A percentile compares a stretch with the other conserved stretches of the same genome.
Evolutionary conservation across 306 rosid genomes (phyloP).

Genomic region (Aeschynomene evenia): DNA sequence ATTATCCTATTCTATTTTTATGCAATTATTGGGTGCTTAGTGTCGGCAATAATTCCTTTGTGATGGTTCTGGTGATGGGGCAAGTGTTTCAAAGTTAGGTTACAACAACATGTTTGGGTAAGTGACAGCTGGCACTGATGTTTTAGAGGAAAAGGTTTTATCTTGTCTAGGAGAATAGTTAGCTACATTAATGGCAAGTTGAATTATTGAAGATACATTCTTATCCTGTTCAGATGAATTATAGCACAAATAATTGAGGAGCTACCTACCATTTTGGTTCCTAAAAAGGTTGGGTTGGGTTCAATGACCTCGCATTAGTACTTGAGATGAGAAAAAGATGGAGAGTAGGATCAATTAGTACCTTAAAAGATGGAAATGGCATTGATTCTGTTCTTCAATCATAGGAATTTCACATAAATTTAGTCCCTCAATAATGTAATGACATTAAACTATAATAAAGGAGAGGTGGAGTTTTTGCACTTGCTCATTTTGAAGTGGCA

Average conservation of each 20-base stretch:
- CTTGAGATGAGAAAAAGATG: not conserved
- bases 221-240: constrained; percentile 10
- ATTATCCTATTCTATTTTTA: not conserved
- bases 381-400: not conserved
- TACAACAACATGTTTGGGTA: constrained; percentile 11
- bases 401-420: not conserved
- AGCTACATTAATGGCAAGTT: constrained; percentile 16
- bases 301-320: too few species aligned
- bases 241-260: not conserved
- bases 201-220: constrained; percentile 5
- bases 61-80: constrained; percentile 19
- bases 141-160: not conserved
- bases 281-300: not conserved
- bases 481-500: not conserved
- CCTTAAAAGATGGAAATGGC: not conserved
- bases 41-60: constrained; percentile 5
- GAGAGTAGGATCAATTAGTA: not conserved
- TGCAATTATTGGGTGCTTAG: not conserved
- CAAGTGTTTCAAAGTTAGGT: constrained; percentile 10
- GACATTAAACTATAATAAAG: not conserved
- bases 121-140: not conserved
- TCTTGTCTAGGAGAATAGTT: constrained; percentile 4
- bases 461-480: not conserved
- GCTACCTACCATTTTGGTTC: not conserved
- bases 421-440: not conserved